phyloP scores from a whole-genome alignment of 208 protist genomes.

The Leishmania major region DNA sequence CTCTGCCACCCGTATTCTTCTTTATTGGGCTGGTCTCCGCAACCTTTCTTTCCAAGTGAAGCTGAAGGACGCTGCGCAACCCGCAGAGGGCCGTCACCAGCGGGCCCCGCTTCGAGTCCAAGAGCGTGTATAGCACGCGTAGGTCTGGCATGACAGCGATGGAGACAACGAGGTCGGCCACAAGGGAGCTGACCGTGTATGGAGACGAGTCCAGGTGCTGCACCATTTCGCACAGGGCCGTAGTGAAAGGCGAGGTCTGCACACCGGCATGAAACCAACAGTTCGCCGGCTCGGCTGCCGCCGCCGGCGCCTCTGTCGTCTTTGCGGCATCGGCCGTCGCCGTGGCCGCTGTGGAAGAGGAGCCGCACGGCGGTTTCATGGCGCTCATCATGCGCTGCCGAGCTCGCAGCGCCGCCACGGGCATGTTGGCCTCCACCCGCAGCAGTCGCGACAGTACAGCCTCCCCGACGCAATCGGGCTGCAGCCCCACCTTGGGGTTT shows the following conservation, averaged over 20 bases:
- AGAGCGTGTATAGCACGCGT: constrained; percentile 71
- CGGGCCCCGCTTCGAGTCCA: constrained; percentile 54
- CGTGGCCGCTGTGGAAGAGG: background rate
- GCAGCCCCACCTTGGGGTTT: constrained; percentile 17
- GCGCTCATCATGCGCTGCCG: constrained; percentile 28
- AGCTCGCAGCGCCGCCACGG: constrained; percentile 27
- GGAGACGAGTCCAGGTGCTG: constrained; percentile 41
- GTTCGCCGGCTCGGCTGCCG: constrained; percentile 14
- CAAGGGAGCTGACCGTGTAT: constrained; percentile 39
- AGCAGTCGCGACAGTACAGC: constrained; percentile 60
- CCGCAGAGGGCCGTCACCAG: constrained; percentile 44
- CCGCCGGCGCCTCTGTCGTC: background rate
- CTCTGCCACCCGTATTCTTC: constrained; percentile 8
- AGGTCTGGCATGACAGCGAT: constrained; percentile 66
- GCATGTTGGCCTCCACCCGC: constrained; percentile 56
- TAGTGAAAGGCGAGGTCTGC: constrained; percentile 40
- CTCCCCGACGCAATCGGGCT: constrained; percentile 38
- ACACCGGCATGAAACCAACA: constrained; percentile 56
- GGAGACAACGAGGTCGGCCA: constrained; percentile 50
- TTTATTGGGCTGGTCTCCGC: constrained; percentile 37
- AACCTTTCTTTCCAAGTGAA: constrained; percentile 26
- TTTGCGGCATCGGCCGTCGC: background rate
- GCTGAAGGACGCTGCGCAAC: constrained; percentile 30
- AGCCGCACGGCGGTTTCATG: background rate
- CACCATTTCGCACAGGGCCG: constrained; percentile 52